Percentiles rank a stretch among this genome's conserved stretches.
Conservation (phyloP, 2,329 filamentous ascomycete genomes). For the Verticillium albo-atrum region DNA sequence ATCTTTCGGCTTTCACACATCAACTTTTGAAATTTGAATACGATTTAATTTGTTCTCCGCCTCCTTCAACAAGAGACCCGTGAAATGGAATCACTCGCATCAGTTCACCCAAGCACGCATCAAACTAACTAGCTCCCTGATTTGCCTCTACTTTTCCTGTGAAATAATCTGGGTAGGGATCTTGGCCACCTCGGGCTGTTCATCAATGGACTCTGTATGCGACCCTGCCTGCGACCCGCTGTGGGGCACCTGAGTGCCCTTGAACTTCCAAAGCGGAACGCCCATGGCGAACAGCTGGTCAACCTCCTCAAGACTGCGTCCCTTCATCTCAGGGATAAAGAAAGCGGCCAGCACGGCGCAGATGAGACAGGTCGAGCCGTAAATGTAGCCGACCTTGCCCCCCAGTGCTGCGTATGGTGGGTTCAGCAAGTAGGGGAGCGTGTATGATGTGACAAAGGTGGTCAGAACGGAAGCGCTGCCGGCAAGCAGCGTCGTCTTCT, state of each 20-base stretch:
- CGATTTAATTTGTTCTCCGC: too few species aligned
- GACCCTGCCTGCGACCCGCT: too few species aligned
- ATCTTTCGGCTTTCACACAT: too few species aligned
- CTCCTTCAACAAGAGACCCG: too few species aligned
- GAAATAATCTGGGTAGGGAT: too few species aligned
- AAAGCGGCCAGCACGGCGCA: constrained; percentile 26
- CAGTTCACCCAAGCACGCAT: too few species aligned
- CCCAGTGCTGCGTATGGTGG: constrained; percentile 12
- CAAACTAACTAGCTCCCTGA: too few species aligned
- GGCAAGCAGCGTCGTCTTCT: constrained; percentile 24
- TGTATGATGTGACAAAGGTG: constrained; percentile 15
- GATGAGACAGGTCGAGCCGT: constrained; percentile 17
- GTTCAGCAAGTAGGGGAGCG: constrained; percentile 13
- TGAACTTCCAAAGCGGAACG: constrained; percentile 12
- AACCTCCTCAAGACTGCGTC: constrained; percentile 19
- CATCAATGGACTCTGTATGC: too few species aligned
- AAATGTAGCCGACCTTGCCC: constrained; percentile 12
- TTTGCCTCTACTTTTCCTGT: too few species aligned
- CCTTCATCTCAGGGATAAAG: constrained; percentile 39
- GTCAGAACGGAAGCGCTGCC: constrained; percentile 19
- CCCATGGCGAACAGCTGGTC: constrained; percentile 16
- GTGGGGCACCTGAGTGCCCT: background rate
- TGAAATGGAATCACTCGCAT: too few species aligned
- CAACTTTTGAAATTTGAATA: too few species aligned
- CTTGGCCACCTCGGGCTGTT: too few species aligned